Evolutionary conservation across 2,329 filamentous ascomycete genomes (phyloP), one percentile per base, ranked within the genome.

Genomic region (Clonostachys rosea): DNA sequence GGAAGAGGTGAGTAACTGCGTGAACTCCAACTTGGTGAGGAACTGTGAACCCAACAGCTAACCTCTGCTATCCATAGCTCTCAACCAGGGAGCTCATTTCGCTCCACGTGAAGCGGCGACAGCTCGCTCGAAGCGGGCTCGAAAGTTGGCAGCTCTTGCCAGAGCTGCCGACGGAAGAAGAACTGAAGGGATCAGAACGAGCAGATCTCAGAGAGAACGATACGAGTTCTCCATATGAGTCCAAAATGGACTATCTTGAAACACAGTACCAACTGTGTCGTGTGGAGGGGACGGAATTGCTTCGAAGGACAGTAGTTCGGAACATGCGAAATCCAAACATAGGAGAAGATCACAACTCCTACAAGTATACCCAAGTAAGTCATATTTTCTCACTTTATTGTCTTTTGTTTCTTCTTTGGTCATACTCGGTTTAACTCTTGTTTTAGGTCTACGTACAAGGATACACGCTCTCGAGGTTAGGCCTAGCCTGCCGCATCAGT

Each of bases 211-310:
- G 14, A 8, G 24, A 30, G 24, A 30, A 39, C 11, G 14, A 39
- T 3, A 39, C 36, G 14, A 39, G 14, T 14, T 39, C 7, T 8
- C 17, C 36, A 10, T n/a, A 39, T 8, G 36, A n/a, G 17, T n/a
- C 36, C 17, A 39, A 39, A 39, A 39, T 39, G 12, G 70, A 75
- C 0, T 96, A 95, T 49, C 70, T 96, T 0, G 70, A 80, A 34
- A 77, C 81, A 0, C 88, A 95, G 44, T 95, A 94, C 59, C 72
- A 81, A 4, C 76, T 96, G 2, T 73, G 90, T 8, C 78, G 91
- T 4, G 87, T 90, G 57, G 90, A 96, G 59, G 79, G 83, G 0
- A 70, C 88, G 4, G 78, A 86, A 12, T 77, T 84, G 1, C 71
- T 96, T 1, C 78, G 90, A 7, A 75, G 81, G 51, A 83, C 87